These are phyloP conservation scores for Chaetomium fimeti DNA, from an alignment of 495 filamentous ascomycete species.

Conservation along the genomic window DNA sequence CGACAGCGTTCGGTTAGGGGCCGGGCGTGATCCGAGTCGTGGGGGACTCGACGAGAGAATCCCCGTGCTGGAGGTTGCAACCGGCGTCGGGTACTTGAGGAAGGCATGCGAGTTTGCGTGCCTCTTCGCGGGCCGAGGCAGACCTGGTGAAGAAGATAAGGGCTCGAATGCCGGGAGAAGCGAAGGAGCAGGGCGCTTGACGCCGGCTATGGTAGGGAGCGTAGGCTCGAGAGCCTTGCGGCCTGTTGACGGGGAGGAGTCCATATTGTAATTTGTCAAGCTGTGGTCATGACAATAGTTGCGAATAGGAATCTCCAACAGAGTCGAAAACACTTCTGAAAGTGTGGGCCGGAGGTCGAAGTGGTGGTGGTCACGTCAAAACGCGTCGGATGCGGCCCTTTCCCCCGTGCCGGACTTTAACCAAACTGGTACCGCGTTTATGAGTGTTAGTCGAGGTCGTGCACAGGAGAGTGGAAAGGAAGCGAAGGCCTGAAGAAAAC, in stretches of 20 bases:
- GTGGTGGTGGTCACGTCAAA: conserved; percentile 24
- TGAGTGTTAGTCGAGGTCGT: conserved; percentile 21
- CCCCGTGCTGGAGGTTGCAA: conserved; percentile 89
- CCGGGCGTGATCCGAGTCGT: conserved; percentile 54
- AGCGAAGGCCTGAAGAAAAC: background rate
- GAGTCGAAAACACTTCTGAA: conserved; percentile 13
- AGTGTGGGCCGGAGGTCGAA: conserved; percentile 9
- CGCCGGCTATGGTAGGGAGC: conserved; percentile 55
- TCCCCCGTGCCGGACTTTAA: conserved; percentile 15
- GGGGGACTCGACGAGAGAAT: conserved; percentile 88
- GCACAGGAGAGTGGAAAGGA: background rate
- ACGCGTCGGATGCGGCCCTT: conserved; percentile 32
- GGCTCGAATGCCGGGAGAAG: conserved; percentile 93
- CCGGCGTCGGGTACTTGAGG: conserved; percentile 79
- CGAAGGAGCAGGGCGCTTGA: conserved; percentile 76
- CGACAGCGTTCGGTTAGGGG: conserved; percentile 61
- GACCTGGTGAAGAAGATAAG: conserved; percentile 78
- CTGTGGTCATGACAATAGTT: conserved; percentile 31
- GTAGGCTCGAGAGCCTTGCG: conserved; percentile 34
- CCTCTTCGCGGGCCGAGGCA: conserved; percentile 72
- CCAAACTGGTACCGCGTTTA: conserved; percentile 17
- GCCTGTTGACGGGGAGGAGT: conserved; percentile 32
- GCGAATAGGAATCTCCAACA: background rate
- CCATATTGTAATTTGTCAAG: conserved; percentile 30
- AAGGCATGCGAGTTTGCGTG: conserved; percentile 55